Evolutionary conservation across 306 rosid species (phyloP).

Genomic region (Mimosa bimucronata): DNA sequence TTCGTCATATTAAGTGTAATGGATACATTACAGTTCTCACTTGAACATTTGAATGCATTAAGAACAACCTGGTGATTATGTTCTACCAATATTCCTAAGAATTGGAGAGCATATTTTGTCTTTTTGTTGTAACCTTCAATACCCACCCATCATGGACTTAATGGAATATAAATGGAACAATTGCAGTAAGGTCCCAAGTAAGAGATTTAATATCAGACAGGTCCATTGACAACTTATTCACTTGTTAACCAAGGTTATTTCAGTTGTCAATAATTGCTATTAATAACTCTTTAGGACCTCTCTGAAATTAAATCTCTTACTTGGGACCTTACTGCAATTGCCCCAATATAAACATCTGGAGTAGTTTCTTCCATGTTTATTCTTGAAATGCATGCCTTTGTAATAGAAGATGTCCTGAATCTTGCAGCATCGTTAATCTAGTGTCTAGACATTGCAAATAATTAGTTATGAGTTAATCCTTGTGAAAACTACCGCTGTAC

Average conservation of each 20-base stretch:
- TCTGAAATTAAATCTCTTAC: too few relatives aligned
- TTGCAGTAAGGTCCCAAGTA: too few relatives aligned
- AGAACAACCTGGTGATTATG: neutral
- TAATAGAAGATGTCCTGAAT: conserved; percentile 8
- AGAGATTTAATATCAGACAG: too few relatives aligned
- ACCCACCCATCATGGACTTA: neutral
- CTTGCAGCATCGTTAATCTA: neutral
- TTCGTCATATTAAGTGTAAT: neutral
- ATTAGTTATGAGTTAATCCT: neutral
- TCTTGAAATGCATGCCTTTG: conserved; percentile 10
- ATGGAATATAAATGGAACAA: too few relatives aligned
- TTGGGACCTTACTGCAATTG: too few relatives aligned
- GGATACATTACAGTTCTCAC: neutral
- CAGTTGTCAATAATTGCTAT: too few relatives aligned
- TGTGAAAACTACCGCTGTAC: neutral
- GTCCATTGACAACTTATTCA: too few relatives aligned
- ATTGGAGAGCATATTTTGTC: neutral
- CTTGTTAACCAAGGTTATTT: too few relatives aligned
- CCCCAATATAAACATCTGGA: too few relatives aligned
- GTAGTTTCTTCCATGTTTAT: conserved; percentile 2
- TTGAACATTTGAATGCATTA: neutral
- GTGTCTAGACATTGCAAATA: neutral
- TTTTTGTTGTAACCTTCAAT: neutral
- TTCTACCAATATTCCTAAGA: neutral
- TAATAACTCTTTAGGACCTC: too few relatives aligned